Conservation (phyloP, 2,329 filamentous ascomycete species). For the Pochonia chlamydosporia region DNA sequence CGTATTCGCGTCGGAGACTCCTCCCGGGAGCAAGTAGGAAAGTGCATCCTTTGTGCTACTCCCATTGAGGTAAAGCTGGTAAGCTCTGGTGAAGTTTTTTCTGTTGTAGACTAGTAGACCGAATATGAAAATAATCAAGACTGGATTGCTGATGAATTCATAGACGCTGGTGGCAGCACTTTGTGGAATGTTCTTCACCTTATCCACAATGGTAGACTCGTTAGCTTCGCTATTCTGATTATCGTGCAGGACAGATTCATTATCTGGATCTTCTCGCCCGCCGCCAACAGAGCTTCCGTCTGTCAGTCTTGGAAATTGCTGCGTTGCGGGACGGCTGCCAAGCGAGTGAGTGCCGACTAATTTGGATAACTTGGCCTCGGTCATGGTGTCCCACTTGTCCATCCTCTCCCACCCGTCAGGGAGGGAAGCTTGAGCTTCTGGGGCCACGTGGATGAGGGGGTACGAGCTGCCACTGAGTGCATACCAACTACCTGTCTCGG, state of each 20-base stretch:
- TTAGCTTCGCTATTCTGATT: slow-evolving; percentile 22
- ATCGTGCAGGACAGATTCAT: slow-evolving; percentile 26
- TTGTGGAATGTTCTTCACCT: slow-evolving; percentile 44
- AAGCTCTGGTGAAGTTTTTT: slow-evolving; percentile 37
- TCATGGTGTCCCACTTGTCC: slow-evolving; percentile 32
- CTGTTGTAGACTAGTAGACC: slow-evolving; percentile 36
- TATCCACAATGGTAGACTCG: slow-evolving; percentile 40
- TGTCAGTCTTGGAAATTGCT: slow-evolving; percentile 32
- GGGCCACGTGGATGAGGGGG: slow-evolving; percentile 72
- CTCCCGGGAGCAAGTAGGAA: slow-evolving; percentile 4
- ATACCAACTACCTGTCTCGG: slow-evolving; percentile 84
- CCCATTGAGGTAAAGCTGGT: slow-evolving; percentile 26
- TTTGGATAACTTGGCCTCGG: slow-evolving; percentile 45
- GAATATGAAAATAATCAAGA: slow-evolving; percentile 41
- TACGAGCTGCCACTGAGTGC: slow-evolving; percentile 84
- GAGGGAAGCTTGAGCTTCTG: slow-evolving; percentile 38
- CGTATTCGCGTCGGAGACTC: neutral
- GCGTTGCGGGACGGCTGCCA: slow-evolving; percentile 30
- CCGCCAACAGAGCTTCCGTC: slow-evolving; percentile 22
- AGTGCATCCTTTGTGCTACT: slow-evolving; percentile 22
- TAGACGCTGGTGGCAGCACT: slow-evolving; percentile 43
- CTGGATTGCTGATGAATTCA: slow-evolving; percentile 52
- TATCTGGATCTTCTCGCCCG: slow-evolving; percentile 24
- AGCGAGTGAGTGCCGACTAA: slow-evolving; percentile 69
- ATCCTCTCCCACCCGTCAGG: slow-evolving; percentile 42